Evolutionary conservation across 176 grass and related monocot genomes (phyloP).

Genomic region (Ananas comosus): DNA sequence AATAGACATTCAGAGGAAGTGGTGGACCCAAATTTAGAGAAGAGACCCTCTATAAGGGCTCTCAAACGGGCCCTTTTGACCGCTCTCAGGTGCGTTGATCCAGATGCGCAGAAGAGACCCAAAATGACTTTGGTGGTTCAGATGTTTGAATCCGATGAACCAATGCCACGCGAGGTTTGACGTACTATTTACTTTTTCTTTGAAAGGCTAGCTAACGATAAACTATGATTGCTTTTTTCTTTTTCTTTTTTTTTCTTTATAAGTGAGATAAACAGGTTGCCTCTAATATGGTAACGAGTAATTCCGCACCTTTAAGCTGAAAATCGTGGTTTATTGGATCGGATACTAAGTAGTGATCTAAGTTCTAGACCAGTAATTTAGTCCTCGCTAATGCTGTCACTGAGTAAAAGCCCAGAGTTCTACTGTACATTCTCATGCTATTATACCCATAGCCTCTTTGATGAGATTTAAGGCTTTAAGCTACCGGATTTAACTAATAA

Average conservation of each 20-base stretch:
- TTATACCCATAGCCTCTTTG: no score
- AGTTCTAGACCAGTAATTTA: no score
- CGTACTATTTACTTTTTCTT: no score
- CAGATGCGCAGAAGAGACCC: conserved; percentile 86
- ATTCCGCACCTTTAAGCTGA: not conserved
- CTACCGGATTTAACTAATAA: not conserved
- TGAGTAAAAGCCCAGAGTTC: no score
- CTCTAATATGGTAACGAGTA: no score
- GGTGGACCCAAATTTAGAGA: conserved; percentile 79
- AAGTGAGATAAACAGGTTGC: no score
- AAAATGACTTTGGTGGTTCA: conserved; percentile 93
- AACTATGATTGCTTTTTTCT: no score
- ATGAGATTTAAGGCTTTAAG: not conserved
- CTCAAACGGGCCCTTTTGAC: conserved; percentile 86
- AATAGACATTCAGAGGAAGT: conserved; percentile 80
- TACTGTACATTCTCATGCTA: no score
- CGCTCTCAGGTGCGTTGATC: conserved; percentile 84
- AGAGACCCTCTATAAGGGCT: conserved; percentile 72
- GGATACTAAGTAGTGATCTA: no score
- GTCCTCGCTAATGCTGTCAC: no score
- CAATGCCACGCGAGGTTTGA: conserved; percentile 65
- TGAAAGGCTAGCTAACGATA: no score
- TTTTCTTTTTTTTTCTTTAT: no score
- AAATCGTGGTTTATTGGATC: not conserved
- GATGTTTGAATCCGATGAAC: conserved; percentile 76